Evolutionary conservation across 805 yeast species (phyloP).

Genomic region (Kregervanrija delftensis): DNA sequence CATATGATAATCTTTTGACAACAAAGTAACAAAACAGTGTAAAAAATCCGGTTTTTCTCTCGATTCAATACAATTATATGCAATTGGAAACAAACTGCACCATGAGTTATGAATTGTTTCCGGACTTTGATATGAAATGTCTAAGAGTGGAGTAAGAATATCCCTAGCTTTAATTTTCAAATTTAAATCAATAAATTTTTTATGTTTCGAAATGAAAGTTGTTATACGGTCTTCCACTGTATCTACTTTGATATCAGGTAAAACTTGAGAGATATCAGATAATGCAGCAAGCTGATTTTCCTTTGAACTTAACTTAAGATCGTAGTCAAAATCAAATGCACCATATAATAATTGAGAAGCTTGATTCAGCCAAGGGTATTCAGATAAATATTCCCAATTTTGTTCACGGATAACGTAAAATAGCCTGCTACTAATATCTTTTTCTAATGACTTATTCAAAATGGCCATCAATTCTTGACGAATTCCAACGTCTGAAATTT

Average conservation of each 20-base stretch:
- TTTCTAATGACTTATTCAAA: constrained; percentile 70
- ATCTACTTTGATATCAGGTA: constrained; percentile 13
- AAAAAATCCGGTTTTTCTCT: constrained; percentile 81
- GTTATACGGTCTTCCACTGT: constrained; percentile 9
- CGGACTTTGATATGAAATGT: constrained; percentile 75
- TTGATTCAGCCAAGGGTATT: constrained; percentile 91
- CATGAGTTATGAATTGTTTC: constrained; percentile 77
- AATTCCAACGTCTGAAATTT: constrained; percentile 66
- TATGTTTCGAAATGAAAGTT: constrained; percentile 18
- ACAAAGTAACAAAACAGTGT: constrained; percentile 67
- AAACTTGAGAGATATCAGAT: constrained; percentile 33
- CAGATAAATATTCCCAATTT: constrained; percentile 94
- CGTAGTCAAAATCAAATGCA: constrained; percentile 50
- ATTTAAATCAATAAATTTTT: constrained; percentile 15
- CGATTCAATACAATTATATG: constrained; percentile 64
- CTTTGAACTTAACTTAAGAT: constrained; percentile 36
- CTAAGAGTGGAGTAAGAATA: constrained; percentile 65
- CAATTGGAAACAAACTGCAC: constrained; percentile 77
- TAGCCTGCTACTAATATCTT: constrained; percentile 68
- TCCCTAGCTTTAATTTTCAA: constrained; percentile 46
- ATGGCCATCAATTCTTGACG: constrained; percentile 76
- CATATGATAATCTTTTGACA: constrained; percentile 89
- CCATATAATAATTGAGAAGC: constrained; percentile 84
- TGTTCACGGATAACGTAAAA: constrained; percentile 90
- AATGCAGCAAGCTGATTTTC: constrained; percentile 52